phyloP scores from a whole-genome alignment of 2,329 filamentous ascomycete species.

The Tetracladium maxilliforme region DNA sequence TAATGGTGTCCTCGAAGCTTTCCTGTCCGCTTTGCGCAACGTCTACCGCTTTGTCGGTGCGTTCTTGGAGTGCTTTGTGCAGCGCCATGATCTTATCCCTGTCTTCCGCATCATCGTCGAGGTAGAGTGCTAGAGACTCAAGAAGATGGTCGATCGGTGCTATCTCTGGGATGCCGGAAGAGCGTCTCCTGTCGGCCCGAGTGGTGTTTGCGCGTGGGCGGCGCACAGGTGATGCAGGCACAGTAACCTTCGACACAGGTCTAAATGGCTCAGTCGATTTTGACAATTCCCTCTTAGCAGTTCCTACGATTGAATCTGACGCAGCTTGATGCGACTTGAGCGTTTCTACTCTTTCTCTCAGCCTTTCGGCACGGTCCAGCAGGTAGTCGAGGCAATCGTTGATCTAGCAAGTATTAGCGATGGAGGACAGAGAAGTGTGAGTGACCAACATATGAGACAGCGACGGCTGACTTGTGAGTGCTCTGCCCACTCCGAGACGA shows the following conservation, averaged over 20 bases:
- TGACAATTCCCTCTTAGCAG: constrained; percentile 27
- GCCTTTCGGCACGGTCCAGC: constrained; percentile 26
- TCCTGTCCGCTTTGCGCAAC: constrained; percentile 30
- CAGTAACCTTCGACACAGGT: no score
- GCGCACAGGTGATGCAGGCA: no score
- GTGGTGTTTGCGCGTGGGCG: no score
- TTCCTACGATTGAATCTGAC: constrained; percentile 20
- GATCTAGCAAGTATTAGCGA: constrained; percentile 21
- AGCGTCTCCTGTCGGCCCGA: not conserved
- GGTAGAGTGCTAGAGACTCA: constrained; percentile 25
- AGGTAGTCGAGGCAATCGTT: constrained; percentile 35
- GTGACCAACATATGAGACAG: constrained; percentile 33
- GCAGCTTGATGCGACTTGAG: constrained; percentile 29
- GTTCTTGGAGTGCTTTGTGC: constrained; percentile 16
- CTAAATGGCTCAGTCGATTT: constrained; percentile 5
- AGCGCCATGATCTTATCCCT: constrained; percentile 10
- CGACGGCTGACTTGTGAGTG: constrained; percentile 26
- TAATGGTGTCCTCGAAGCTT: constrained; percentile 28
- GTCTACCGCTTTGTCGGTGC: constrained; percentile 24
- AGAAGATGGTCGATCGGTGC: constrained; percentile 25
- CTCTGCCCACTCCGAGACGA: constrained; percentile 26
- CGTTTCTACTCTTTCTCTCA: constrained; percentile 25
- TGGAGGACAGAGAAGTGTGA: not conserved
- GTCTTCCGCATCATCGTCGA: constrained; percentile 12
- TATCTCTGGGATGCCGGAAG: constrained; percentile 6